Conservation (phyloP, 2,329 filamentous ascomycete genomes). For the Trichophyton rubrum region DNA sequence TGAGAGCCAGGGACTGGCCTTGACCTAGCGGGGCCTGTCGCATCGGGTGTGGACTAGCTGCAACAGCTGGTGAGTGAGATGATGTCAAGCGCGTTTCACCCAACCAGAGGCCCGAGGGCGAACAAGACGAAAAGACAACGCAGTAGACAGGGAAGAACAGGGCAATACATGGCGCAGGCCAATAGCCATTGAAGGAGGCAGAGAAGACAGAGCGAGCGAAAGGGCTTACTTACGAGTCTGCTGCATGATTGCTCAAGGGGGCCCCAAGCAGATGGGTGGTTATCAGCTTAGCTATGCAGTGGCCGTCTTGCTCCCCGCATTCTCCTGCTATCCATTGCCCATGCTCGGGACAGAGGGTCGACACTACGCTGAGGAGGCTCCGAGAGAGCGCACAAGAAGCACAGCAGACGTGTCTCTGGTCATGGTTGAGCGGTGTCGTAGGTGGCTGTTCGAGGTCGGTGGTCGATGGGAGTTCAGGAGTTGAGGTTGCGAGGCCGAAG, state of each 20-base stretch:
- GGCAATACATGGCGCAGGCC: neutral
- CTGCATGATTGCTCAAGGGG: conserved; percentile 7
- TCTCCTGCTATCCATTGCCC: neutral
- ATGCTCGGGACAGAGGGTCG: neutral
- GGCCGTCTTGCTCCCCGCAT: neutral
- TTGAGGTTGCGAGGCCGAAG: no score
- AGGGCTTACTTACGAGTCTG: conserved; percentile 9
- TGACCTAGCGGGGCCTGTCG: conserved; percentile 23
- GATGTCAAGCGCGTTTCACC: neutral
- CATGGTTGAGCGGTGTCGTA: neutral
- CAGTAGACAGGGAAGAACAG: neutral
- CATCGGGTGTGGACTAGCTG: conserved; percentile 27
- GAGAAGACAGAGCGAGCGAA: neutral
- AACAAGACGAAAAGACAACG: conserved; percentile 6
- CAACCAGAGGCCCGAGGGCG: conserved; percentile 13
- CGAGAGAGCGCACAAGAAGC: neutral
- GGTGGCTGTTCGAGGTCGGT: neutral
- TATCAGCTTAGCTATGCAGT: neutral
- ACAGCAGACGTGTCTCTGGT: neutral
- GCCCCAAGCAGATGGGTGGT: neutral
- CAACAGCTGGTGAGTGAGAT: neutral
- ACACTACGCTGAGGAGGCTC: neutral
- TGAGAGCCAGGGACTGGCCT: conserved; percentile 29
- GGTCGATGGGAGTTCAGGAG: neutral
- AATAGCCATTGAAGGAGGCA: conserved; percentile 7